phyloP scores from a whole-genome alignment of 2,329 filamentous ascomycete genomes.

The Cordyceps militaris region DNA sequence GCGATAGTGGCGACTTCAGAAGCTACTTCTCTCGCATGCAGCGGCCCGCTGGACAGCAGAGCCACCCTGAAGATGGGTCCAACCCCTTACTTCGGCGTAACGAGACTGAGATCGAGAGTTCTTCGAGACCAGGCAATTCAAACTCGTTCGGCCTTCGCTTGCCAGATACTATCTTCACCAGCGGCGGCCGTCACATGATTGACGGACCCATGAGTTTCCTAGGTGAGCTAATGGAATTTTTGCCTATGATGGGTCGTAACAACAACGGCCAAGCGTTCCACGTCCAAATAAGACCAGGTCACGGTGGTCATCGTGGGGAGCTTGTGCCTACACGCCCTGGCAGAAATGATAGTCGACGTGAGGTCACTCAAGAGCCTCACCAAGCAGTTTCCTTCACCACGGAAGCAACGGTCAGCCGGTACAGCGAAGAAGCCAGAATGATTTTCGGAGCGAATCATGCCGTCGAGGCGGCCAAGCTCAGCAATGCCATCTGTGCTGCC shows the following conservation, averaged over 20 bases:
- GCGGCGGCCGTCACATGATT: conserved; percentile 28
- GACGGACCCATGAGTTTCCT: conserved; percentile 49
- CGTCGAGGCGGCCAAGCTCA: conserved; percentile 62
- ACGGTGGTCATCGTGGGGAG: conserved; percentile 45
- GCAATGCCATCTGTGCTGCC: conserved; percentile 61
- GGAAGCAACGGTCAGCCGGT: conserved; percentile 66
- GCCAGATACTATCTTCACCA: conserved; percentile 38
- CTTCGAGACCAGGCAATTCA: conserved; percentile 43
- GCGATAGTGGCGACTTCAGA: conserved; percentile 46
- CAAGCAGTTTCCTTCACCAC: conserved; percentile 70
- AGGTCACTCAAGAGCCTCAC: conserved; percentile 52
- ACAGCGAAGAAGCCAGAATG: conserved; percentile 84
- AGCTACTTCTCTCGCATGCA: conserved; percentile 45
- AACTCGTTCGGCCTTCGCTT: conserved; percentile 48
- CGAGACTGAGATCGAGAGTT: conserved; percentile 35
- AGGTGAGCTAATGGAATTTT: conserved; percentile 48
- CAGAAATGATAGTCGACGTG: conserved; percentile 43
- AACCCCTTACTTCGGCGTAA: conserved; percentile 77
- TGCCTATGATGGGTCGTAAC: conserved; percentile 40
- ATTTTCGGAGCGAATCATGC: conserved; percentile 62
- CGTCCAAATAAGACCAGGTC: conserved; percentile 50
- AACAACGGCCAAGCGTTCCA: conserved; percentile 48
- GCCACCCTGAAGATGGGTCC: conserved; percentile 65
- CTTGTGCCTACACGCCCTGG: conserved; percentile 33
- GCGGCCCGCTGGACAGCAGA: conserved; percentile 43